phyloP scores from a whole-genome alignment of 768 basidiomycete genomes.

The Vararia minispora region DNA sequence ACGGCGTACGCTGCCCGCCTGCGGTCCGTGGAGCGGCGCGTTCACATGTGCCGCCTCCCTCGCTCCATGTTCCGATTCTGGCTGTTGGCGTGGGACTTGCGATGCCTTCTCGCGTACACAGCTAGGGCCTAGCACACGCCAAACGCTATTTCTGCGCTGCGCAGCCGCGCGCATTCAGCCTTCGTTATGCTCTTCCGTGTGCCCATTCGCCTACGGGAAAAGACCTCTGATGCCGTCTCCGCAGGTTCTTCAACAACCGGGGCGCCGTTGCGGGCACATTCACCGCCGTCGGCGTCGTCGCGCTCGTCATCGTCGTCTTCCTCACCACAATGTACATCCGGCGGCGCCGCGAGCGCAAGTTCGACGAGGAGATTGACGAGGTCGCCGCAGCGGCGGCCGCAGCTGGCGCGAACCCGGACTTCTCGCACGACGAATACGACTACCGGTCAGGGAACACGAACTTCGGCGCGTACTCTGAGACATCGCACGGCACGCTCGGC shows the following conservation, averaged over 20 bases:
- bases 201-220: not conserved
- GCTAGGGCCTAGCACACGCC: no score
- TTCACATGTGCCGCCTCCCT: no score
- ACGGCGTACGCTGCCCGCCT: no score
- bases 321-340: constrained; percentile 45
- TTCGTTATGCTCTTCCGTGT: not conserved
- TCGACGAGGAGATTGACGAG: constrained; percentile 65
- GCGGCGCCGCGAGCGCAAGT: constrained; percentile 48
- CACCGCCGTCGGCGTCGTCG: constrained; percentile 57
- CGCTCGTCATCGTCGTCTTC: constrained; percentile 36
- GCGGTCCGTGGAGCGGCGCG: no score
- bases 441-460: constrained; percentile 23
- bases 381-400: constrained; percentile 57
- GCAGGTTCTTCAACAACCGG: constrained; percentile 61
- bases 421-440: constrained; percentile 43
- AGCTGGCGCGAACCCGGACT: constrained; percentile 31
- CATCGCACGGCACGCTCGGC: constrained; percentile 45
- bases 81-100: no score
- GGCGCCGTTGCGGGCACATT: constrained; percentile 67
- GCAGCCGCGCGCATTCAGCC: no score
- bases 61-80: no score
- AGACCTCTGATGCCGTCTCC: constrained; percentile 3
- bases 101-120: no score
- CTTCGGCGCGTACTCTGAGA: constrained; percentile 31
- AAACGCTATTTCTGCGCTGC: no score